Evolutionary conservation across 2,329 filamentous ascomycete genomes (phyloP).

Genomic region (Amauroascus verrucosus): DNA sequence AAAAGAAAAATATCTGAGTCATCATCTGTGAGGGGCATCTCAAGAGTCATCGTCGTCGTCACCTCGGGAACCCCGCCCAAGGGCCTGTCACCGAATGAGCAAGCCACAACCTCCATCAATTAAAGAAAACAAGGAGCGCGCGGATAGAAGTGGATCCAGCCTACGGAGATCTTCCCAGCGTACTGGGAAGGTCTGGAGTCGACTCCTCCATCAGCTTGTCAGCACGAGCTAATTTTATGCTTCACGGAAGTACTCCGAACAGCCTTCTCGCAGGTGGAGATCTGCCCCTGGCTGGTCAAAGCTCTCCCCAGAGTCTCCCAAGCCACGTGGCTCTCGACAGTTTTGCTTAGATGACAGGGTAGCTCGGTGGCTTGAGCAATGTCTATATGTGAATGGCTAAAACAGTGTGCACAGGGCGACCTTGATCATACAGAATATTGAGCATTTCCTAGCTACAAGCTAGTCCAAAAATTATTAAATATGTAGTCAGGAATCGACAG

Average conservation of each 20-base stretch:
- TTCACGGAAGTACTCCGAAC: slow-evolving; percentile 11
- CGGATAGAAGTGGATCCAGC: slow-evolving; percentile 5
- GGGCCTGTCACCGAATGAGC: neutral
- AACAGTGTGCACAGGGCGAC: neutral
- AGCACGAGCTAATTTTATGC: neutral
- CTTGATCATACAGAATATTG: neutral
- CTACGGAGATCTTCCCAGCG: neutral
- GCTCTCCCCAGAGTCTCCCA: slow-evolving; percentile 1
- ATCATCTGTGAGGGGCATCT: no score
- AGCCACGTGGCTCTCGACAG: neutral
- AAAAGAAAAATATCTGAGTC: no score
- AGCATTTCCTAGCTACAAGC: neutral
- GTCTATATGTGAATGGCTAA: neutral
- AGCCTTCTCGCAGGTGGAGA: slow-evolving; percentile 1
- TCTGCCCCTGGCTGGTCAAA: neutral
- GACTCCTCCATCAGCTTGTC: neutral
- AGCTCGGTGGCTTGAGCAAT: neutral
- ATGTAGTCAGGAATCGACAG: neutral
- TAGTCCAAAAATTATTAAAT: neutral
- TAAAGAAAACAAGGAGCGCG: neutral
- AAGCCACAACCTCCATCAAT: neutral
- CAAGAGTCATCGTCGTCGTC: no score
- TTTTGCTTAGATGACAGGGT: neutral
- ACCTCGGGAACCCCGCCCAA: neutral
- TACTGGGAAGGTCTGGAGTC: neutral